These are phyloP conservation scores for Pugionium cornutum DNA, from an alignment of 345 rosid species.

Conservation along the genomic window DNA sequence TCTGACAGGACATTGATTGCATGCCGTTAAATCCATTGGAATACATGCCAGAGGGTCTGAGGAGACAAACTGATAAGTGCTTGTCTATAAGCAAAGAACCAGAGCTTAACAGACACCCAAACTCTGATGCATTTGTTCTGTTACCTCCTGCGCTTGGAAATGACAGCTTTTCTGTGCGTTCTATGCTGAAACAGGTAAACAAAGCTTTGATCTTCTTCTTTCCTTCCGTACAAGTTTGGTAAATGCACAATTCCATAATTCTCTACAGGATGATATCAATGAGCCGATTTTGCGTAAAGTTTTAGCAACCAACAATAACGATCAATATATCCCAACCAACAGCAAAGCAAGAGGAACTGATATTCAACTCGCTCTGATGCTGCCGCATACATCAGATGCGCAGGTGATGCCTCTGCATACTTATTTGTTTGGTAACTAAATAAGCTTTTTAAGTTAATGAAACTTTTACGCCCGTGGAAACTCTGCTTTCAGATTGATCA, in stretches of 20 bases:
- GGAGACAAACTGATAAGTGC: constrained; percentile 55
- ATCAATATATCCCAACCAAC: constrained; percentile 35
- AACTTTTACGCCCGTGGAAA: constrained; percentile 5
- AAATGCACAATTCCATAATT: constrained; percentile 13
- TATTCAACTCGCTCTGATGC: constrained; percentile 50
- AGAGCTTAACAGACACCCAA: constrained; percentile 48
- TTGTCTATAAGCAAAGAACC: constrained; percentile 45
- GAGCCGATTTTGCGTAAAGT: constrained; percentile 1
- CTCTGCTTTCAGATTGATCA: constrained; percentile 20
- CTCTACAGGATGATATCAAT: constrained; percentile 29
- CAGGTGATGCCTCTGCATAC: constrained; percentile 52
- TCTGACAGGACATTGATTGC: constrained; percentile 85
- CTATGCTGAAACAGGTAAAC: constrained; percentile 34
- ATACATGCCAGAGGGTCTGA: constrained; percentile 80
- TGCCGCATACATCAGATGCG: constrained; percentile 45
- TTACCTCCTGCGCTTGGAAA: constrained; percentile 46
- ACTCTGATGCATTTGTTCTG: constrained; percentile 42
- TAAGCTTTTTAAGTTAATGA: constrained; percentile 9
- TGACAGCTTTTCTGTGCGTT: constrained; percentile 17
- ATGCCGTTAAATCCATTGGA: constrained; percentile 88
- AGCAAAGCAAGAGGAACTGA: constrained; percentile 60
- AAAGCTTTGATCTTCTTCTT: constrained; percentile 20
- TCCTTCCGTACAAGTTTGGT: constrained; percentile 11
- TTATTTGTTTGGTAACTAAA: constrained; percentile 22
- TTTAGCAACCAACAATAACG: constrained; percentile 25